These are phyloP conservation scores for Colletotrichum trifolii DNA, from an alignment of 2,329 filamentous ascomycete species.

Conservation along the genomic window DNA sequence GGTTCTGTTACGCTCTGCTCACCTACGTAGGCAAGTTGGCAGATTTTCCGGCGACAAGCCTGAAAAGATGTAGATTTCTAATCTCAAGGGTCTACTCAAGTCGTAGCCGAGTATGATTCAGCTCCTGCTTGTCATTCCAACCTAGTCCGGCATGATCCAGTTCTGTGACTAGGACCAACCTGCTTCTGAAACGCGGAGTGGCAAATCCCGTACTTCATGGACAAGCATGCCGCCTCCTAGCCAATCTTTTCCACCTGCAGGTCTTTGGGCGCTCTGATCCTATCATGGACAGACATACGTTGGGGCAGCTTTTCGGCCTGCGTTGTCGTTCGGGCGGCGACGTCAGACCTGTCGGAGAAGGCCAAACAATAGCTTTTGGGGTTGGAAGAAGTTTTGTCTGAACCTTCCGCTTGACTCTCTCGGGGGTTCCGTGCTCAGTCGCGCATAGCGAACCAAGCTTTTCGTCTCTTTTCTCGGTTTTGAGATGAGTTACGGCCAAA, in stretches of 20 bases:
- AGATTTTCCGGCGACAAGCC: too few relatives aligned
- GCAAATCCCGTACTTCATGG: slow-evolving; percentile 27
- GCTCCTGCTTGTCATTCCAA: not conserved
- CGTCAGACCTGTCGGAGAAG: slow-evolving; percentile 14
- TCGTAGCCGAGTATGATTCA: not conserved
- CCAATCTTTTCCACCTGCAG: slow-evolving; percentile 2
- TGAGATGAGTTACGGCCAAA: slow-evolving; percentile 12
- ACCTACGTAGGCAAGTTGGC: not conserved
- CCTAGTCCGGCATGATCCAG: not conserved
- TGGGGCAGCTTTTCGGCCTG: slow-evolving; percentile 11
- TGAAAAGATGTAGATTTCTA: too few relatives aligned
- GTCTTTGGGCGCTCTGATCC: slow-evolving; percentile 12
- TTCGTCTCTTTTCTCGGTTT: slow-evolving; percentile 9
- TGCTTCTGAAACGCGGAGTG: slow-evolving; percentile 38
- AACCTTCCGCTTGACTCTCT: slow-evolving; percentile 6
- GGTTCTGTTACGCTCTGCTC: not conserved
- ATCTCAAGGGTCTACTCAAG: not conserved
- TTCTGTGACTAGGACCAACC: slow-evolving; percentile 23
- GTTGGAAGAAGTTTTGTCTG: not conserved
- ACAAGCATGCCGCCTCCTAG: slow-evolving; percentile 10
- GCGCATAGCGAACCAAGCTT: slow-evolving; percentile 6
- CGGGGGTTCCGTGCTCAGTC: not conserved
- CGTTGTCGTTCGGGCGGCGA: slow-evolving; percentile 28
- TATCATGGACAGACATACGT: slow-evolving; percentile 14
- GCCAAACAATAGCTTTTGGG: not conserved